These are phyloP conservation scores for Cystofilobasidium bisporidii DNA, from an alignment of 768 basidiomycete genomes.

Conservation along the genomic window DNA sequence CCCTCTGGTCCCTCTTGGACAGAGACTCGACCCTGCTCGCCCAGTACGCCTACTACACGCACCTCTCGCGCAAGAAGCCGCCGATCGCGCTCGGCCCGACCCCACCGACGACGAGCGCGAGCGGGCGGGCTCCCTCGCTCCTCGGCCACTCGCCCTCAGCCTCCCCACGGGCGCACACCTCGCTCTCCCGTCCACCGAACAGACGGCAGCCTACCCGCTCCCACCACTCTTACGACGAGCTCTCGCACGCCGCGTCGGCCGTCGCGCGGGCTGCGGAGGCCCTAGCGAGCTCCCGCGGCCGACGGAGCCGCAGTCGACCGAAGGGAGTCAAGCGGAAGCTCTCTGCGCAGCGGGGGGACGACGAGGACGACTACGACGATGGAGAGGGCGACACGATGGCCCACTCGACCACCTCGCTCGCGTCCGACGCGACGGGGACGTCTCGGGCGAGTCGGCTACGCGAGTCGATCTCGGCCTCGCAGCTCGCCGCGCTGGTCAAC, in stretches of 20 bases:
- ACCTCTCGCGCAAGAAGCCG: background rate
- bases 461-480: background rate
- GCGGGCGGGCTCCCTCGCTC: background rate
- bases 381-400: background rate
- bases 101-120: too few relatives aligned
- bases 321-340: slow-evolving; percentile 7
- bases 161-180: slow-evolving; percentile 40
- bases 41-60: slow-evolving; percentile 71
- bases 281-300: slow-evolving; percentile 42
- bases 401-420: slow-evolving; percentile 9
- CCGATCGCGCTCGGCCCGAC: slow-evolving; percentile 10
- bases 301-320: background rate
- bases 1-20: too few relatives aligned
- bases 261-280: slow-evolving; percentile 63
- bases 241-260: slow-evolving; percentile 53
- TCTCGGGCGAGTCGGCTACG: background rate
- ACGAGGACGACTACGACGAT: background rate
- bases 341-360: background rate
- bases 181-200: slow-evolving; percentile 42
- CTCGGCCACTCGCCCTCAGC: slow-evolving; percentile 41
- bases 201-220: background rate
- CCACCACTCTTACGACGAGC: slow-evolving; percentile 20
- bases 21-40: background rate
- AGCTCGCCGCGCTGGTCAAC: background rate
- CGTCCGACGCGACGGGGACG: slow-evolving; percentile 3